Evolutionary conservation across 164 flowering plant genomes (phyloP), one percentile per base, ranked within the genome.

Genomic region (Annona cherimola): DNA sequence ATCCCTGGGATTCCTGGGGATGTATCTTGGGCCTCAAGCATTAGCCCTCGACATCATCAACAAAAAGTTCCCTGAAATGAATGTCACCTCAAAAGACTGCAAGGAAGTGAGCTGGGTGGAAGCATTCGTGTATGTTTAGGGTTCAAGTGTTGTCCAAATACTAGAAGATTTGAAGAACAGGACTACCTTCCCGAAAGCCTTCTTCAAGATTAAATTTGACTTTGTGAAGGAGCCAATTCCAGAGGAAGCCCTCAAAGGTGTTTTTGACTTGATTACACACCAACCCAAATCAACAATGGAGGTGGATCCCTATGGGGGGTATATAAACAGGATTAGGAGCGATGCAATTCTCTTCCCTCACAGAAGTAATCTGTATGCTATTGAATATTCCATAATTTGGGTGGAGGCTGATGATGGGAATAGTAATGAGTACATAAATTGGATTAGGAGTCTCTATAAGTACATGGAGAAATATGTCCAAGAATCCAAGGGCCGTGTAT

Each of bases 251-350:
- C 54, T 45, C 18, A 45, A 65, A 7, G 68, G 26, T 46, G 14
- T 45, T 4, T 65, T 70, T 75, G 50, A 45, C 59, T 18, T 3
- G 39, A 6, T 72, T 42, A 3, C 35, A 19, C 61, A 42, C 39
- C 62, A n/a, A 18, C 69, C 44, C 2, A 20, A 0, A 7, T n/a
- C 11, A 1, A 2, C 39, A 4, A 14, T 77, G 55, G 43, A 40
- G 11, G 45, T 68, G 61, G 69, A 69, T 39, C 82, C 80, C 5
- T 69, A 71, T 69, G 82, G 82, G 82, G 80, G 80, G 20, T 66
- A 14, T 4, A 77, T 80, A 80, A 61, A 26, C 35, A 26, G 1
- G 35, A 26, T 26, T 26, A 26, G 35, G 35, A 26, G 35, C 35
- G 35, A 26, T 40, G 73, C 44, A 43, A 69, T 57, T 19, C 80